Percentiles rank a stretch among this genome's conserved stretches.
phyloP scores from a whole-genome alignment of 306 rosid genomes.

The Astragalus glycyphyllos region DNA sequence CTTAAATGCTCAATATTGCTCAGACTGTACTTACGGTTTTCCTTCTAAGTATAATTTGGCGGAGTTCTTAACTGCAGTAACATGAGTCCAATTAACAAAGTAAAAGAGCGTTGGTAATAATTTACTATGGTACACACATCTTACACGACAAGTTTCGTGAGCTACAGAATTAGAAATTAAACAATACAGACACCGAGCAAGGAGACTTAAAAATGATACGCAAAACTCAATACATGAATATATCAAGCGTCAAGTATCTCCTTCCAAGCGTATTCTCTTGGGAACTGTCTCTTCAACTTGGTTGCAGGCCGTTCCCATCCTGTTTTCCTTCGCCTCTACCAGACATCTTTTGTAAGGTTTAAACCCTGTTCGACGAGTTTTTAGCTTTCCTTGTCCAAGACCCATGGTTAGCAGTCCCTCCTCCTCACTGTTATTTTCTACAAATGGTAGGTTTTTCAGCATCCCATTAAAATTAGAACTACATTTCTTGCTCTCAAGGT shows the following conservation, averaged over 20 bases:
- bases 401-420: slow-evolving; percentile 71
- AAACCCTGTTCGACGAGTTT: slow-evolving; percentile 80
- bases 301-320: slow-evolving; percentile 51
- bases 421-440: slow-evolving; percentile 52
- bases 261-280: slow-evolving; percentile 78
- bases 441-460: slow-evolving; percentile 45
- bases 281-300: slow-evolving; percentile 76
- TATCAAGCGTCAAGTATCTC: slow-evolving; percentile 58
- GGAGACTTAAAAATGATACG: slow-evolving; percentile 43
- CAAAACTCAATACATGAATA: slow-evolving; percentile 52
- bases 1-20: no score
- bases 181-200: slow-evolving; percentile 15
- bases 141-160: slow-evolving; percentile 67
- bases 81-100: slow-evolving; percentile 48
- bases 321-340: slow-evolving; percentile 72
- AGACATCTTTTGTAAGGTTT: slow-evolving; percentile 96
- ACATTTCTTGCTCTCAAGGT: slow-evolving; percentile 54
- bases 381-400: slow-evolving; percentile 70
- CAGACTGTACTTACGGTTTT: no score
- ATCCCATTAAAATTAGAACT: slow-evolving; percentile 45
- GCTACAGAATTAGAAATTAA: slow-evolving; percentile 51
- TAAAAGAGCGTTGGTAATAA: slow-evolving; percentile 49
- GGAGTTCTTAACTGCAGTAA: slow-evolving; percentile 49
- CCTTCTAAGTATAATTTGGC: slow-evolving; percentile 34
- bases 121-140: slow-evolving; percentile 68